These are phyloP conservation scores for Tricholoma furcatifolium DNA, from an alignment of 768 basidiomycete genomes.

Conservation along the genomic window DNA sequence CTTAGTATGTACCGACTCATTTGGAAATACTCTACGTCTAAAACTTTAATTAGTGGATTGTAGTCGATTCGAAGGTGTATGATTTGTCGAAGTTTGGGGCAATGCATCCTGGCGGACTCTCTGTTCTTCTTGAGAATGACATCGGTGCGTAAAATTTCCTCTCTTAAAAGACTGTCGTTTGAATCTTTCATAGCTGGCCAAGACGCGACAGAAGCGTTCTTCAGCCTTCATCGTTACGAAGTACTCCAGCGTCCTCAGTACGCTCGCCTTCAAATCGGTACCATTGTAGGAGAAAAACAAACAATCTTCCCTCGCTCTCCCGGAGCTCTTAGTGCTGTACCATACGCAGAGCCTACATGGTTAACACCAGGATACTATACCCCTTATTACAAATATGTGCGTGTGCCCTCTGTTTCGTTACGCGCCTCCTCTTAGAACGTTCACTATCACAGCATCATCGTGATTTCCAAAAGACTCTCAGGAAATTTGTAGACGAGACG, in stretches of 20 bases:
- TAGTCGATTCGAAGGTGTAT: constrained; percentile 45
- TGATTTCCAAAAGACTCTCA: constrained; percentile 15
- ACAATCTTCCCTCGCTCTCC: constrained; percentile 40
- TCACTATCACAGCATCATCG: constrained; percentile 14
- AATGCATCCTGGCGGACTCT: constrained; percentile 72
- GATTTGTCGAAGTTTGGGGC: constrained; percentile 68
- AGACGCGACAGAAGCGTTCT: constrained; percentile 74
- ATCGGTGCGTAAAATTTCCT: constrained; percentile 43
- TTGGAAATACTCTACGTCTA: neutral
- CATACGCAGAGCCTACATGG: constrained; percentile 83
- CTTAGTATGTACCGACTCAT: constrained; percentile 5
- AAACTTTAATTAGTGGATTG: constrained; percentile 12
- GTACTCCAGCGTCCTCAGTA: constrained; percentile 66
- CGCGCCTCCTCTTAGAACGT: neutral
- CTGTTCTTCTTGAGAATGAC: constrained; percentile 63
- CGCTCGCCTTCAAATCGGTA: constrained; percentile 61
- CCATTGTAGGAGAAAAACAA: constrained; percentile 52
- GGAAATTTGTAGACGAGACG: constrained; percentile 17
- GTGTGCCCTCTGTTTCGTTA: neutral
- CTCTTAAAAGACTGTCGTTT: neutral
- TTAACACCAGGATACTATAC: constrained; percentile 53
- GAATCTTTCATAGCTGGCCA: constrained; percentile 50
- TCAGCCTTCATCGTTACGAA: constrained; percentile 70
- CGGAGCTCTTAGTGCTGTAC: constrained; percentile 62
- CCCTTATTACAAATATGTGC: constrained; percentile 22